Percentiles rank a stretch among this genome's conserved stretches.
Conservation (phyloP, 805 yeast species). For the Komagataella mondaviorum region DNA sequence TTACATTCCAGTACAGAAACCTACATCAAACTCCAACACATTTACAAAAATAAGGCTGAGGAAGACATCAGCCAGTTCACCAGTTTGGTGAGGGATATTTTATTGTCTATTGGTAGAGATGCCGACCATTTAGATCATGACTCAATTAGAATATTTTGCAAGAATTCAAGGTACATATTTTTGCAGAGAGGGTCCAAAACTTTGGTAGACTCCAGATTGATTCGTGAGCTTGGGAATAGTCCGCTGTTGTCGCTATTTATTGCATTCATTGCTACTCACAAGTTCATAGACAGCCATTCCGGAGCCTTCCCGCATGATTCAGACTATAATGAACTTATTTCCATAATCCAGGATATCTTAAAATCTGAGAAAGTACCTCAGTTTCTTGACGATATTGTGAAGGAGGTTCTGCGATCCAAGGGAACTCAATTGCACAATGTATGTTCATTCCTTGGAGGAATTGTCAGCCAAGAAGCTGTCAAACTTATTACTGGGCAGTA, state of each 20-base stretch:
- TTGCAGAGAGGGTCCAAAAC: slow-evolving; percentile 31
- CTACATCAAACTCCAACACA: slow-evolving; percentile 41
- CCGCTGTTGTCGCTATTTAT: background rate
- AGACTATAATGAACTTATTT: background rate
- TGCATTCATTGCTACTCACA: background rate
- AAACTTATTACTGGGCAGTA: slow-evolving; percentile 71
- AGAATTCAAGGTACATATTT: slow-evolving; percentile 39
- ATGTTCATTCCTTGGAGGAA: slow-evolving; percentile 67
- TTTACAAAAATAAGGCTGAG: slow-evolving; percentile 44
- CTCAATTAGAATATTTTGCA: slow-evolving; percentile 38
- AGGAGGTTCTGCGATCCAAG: slow-evolving; percentile 24
- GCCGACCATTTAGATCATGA: slow-evolving; percentile 18
- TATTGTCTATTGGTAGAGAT: slow-evolving; percentile 15
- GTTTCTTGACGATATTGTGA: slow-evolving; percentile 22
- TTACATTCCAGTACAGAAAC: slow-evolving; percentile 68
- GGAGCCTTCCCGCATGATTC: background rate
- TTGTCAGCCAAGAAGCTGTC: slow-evolving; percentile 73
- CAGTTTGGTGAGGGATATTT: slow-evolving; percentile 6
- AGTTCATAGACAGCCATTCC: background rate
- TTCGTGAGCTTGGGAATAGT: background rate
- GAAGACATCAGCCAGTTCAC: slow-evolving; percentile 27
- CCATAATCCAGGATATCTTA: slow-evolving; percentile 6
- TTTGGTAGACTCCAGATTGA: background rate
- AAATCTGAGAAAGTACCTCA: slow-evolving; percentile 17
- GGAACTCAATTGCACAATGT: slow-evolving; percentile 41